These are phyloP conservation scores for Parsonsia alboflavescens DNA, from an alignment of 257 asterid species.

Conservation along the genomic window DNA sequence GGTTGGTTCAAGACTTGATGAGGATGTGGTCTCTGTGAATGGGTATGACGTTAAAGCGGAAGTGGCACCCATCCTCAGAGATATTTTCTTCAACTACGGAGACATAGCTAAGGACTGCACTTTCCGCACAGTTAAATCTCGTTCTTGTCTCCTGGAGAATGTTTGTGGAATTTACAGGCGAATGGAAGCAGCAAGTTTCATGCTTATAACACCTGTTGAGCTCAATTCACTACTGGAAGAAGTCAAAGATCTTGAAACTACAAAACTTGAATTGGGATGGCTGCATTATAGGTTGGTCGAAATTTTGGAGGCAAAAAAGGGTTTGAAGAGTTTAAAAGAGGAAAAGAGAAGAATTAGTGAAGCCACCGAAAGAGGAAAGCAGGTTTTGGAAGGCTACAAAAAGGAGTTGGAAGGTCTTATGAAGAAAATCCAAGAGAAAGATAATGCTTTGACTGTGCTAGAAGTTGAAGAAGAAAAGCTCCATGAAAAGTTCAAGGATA, in stretches of 20 bases:
- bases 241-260: slow-evolving; percentile 9
- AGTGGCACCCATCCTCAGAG: background rate
- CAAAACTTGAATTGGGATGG: slow-evolving; percentile 7
- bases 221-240: slow-evolving; percentile 9
- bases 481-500: background rate
- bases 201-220: slow-evolving; percentile 2
- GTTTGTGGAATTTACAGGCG: slow-evolving; percentile 2
- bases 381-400: background rate
- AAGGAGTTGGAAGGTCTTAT: background rate
- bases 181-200: slow-evolving; percentile 5
- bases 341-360: background rate
- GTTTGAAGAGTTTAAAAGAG: background rate
- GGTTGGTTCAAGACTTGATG: background rate
- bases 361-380: background rate
- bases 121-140: background rate
- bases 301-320: background rate
- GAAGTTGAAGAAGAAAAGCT: background rate
- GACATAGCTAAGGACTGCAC: slow-evolving; percentile 5
- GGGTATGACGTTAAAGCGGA: background rate
- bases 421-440: background rate
- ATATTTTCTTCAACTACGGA: background rate
- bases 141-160: slow-evolving; percentile 6
- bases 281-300: background rate
- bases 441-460: background rate
- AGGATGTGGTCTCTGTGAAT: background rate